Percentiles rank a stretch among this genome's conserved stretches.
Evolutionary conservation across 805 yeast genomes (phyloP).

Genomic region (Metschnikowia kunwiensis): DNA sequence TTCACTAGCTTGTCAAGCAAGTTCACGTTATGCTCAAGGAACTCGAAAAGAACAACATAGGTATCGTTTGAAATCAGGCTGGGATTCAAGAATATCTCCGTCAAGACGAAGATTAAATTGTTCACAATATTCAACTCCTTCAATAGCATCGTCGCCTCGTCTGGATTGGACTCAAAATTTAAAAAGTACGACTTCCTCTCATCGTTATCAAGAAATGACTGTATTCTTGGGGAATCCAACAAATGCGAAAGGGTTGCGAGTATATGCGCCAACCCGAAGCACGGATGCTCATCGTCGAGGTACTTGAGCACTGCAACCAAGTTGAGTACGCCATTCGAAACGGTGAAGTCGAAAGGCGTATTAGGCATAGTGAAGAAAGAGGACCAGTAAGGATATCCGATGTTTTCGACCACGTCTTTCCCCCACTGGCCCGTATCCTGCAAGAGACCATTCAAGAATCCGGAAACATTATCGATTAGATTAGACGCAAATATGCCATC

Average conservation of each 20-base stretch:
- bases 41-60: slow-evolving; percentile 37
- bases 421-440: slow-evolving; percentile 52
- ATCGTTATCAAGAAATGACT: slow-evolving; percentile 28
- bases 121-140: slow-evolving; percentile 37
- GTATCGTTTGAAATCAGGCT: slow-evolving; percentile 47
- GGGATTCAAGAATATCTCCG: slow-evolving; percentile 57
- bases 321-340: slow-evolving; percentile 52
- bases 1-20: slow-evolving; percentile 41
- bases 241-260: slow-evolving; percentile 28
- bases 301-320: slow-evolving; percentile 52
- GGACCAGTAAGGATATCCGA: slow-evolving; percentile 46
- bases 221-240: slow-evolving; percentile 28
- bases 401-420: slow-evolving; percentile 32
- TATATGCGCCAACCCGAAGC: slow-evolving; percentile 43
- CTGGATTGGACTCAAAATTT: slow-evolving; percentile 26
- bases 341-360: slow-evolving; percentile 60
- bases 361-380: slow-evolving; percentile 47
- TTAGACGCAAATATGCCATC: slow-evolving; percentile 46
- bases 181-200: slow-evolving; percentile 35
- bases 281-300: slow-evolving; percentile 54
- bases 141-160: slow-evolving; percentile 31
- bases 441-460: slow-evolving; percentile 50
- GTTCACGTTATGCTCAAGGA: slow-evolving; percentile 13
- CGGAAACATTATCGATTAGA: slow-evolving; percentile 48
- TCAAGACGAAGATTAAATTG: slow-evolving; percentile 48